These are phyloP conservation scores for Chondrus crispus DNA, from an alignment of 23 red algal genomes.

Conservation along the genomic window DNA sequence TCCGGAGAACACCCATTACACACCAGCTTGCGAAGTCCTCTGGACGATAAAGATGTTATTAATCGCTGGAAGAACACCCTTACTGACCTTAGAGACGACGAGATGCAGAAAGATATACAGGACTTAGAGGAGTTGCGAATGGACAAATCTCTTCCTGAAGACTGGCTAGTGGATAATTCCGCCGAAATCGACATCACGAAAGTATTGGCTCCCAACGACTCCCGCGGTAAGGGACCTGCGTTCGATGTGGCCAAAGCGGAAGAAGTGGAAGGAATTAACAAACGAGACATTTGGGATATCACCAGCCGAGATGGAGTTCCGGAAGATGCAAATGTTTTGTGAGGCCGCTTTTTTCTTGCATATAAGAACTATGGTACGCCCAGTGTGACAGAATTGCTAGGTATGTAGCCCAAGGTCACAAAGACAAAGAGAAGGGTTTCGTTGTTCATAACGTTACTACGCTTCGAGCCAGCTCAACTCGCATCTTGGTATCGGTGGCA, in stretches of 20 bases:
- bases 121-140: too few relatives aligned
- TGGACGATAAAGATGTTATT: too few relatives aligned
- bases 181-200: too few relatives aligned
- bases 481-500: background rate
- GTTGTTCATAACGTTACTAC: background rate
- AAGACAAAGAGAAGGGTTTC: background rate
- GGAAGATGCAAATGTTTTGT: background rate
- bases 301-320: background rate
- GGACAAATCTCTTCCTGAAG: too few relatives aligned
- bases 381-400: background rate
- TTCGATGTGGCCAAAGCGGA: background rate
- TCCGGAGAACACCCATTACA: too few relatives aligned
- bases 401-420: background rate
- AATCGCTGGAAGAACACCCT: too few relatives aligned
- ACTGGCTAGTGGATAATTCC: too few relatives aligned
- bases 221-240: background rate
- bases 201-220: too few relatives aligned
- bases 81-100: too few relatives aligned
- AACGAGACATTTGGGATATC: background rate
- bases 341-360: background rate
- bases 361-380: background rate
- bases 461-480: background rate
- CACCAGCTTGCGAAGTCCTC: too few relatives aligned
- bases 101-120: too few relatives aligned
- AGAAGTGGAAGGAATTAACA: background rate